Conservation (phyloP, 805 yeast species). For the Wilhelminamyces savonicus region DNA sequence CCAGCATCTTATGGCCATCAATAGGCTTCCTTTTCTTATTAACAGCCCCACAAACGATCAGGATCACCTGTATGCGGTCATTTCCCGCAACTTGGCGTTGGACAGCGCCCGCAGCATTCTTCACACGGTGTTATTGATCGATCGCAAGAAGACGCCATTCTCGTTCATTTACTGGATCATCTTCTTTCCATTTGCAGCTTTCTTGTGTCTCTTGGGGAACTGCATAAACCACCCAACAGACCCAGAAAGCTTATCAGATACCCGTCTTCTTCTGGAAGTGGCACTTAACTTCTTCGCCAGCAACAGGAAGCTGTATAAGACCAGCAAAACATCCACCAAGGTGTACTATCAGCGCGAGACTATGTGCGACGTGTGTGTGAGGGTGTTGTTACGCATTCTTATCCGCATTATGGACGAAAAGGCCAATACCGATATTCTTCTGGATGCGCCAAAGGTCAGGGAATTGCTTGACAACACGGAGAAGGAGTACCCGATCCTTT, state of each 20-base stretch:
- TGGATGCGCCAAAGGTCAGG: conserved; percentile 9
- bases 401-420: conserved; percentile 15
- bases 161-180: conserved; percentile 27
- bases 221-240: conserved; percentile 25
- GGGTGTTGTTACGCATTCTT: conserved; percentile 18
- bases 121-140: conserved; percentile 15
- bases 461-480: conserved; percentile 11
- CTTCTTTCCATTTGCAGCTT: conserved; percentile 27
- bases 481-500: conserved; percentile 13
- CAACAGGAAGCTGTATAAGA: too few relatives aligned
- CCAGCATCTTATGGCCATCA: conserved; percentile 30
- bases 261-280: conserved; percentile 20
- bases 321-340: conserved; percentile 1
- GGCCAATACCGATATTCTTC: conserved; percentile 9
- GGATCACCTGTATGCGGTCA: conserved; percentile 9
- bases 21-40: conserved; percentile 24
- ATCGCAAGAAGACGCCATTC: conserved; percentile 11
- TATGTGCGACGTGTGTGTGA: conserved; percentile 13
- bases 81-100: conserved; percentile 23
- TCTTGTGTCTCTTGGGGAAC: conserved; percentile 19
- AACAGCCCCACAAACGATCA: conserved; percentile 5
- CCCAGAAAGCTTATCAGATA: conserved; percentile 21
- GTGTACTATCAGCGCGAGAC: conserved; percentile 11
- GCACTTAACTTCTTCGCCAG: too few relatives aligned
- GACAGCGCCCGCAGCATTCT: conserved; percentile 34